A percentile compares a stretch with the other conserved stretches of the same genome.
Conservation (phyloP, 495 filamentous ascomycete species). For the Lentithecium fluviatile region DNA sequence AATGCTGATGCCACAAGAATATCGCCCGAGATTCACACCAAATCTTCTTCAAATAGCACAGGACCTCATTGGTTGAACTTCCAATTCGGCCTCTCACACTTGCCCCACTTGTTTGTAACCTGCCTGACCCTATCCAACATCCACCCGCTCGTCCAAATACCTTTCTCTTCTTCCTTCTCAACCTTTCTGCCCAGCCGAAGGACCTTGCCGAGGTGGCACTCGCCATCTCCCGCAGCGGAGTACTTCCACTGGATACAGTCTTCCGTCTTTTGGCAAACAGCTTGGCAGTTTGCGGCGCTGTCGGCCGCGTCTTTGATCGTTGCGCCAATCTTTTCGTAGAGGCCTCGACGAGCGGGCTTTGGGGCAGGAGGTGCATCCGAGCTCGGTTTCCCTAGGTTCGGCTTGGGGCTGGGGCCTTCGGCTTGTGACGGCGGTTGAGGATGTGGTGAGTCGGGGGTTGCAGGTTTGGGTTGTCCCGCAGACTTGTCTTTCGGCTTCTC, state of each 20-base stretch:
- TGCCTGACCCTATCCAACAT: slow-evolving; percentile 28
- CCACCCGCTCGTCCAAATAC: slow-evolving; percentile 31
- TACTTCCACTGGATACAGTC: slow-evolving; percentile 37
- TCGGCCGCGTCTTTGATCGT: slow-evolving; percentile 2
- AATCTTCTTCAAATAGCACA: no score
- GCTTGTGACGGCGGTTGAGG: background rate
- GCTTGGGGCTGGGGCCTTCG: background rate
- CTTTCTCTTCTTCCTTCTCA: slow-evolving; percentile 5
- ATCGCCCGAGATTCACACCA: no score
- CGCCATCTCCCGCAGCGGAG: background rate
- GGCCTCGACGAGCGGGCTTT: background rate
- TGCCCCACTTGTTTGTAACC: slow-evolving; percentile 15
- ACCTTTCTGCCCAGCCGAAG: slow-evolving; percentile 18
- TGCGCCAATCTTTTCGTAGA: slow-evolving; percentile 4
- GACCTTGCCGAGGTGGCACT: slow-evolving; percentile 27
- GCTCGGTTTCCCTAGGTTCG: background rate
- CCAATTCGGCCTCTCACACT: slow-evolving; percentile 25
- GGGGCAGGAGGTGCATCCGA: background rate
- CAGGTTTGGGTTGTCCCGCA: background rate
- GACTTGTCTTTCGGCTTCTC: background rate
- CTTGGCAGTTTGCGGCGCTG: slow-evolving; percentile 23
- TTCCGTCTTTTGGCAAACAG: slow-evolving; percentile 12
- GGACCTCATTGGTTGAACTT: slow-evolving; percentile 25
- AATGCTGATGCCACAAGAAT: no score
- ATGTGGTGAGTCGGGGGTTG: background rate